A percentile compares a stretch with the other conserved stretches of the same genome.
phyloP scores from a whole-genome alignment of 1,284 basidiomycete species.

The Uromyces viciae-fabae region DNA sequence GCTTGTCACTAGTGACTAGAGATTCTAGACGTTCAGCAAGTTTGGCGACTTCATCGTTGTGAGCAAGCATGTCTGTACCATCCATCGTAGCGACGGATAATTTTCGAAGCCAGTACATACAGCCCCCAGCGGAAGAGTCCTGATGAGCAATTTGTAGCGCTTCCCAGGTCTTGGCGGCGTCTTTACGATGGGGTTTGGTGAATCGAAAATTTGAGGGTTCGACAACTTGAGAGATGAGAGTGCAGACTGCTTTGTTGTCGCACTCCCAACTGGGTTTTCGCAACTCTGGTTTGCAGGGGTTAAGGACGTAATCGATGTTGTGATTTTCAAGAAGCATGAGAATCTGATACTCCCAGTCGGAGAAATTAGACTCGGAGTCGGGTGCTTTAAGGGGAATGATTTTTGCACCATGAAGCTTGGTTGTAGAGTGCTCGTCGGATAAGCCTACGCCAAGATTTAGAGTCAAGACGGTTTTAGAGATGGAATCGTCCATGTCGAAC shows the following conservation, averaged over 20 bases:
- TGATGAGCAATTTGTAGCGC: neutral
- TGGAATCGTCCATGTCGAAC: neutral
- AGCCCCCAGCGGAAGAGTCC: neutral
- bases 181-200: neutral
- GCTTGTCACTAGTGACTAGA: neutral
- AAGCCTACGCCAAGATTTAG: neutral
- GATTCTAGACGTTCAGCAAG: neutral
- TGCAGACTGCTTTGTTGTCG: constrained; percentile 9
- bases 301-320: constrained; percentile 10
- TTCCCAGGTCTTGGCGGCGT: constrained; percentile 1
- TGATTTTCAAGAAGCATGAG: neutral
- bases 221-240: neutral
- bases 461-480: neutral
- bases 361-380: neutral
- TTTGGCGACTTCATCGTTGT: neutral
- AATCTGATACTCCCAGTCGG: constrained; percentile 10
- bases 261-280: neutral
- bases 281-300: neutral
- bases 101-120: constrained; percentile 9
- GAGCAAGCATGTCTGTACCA: neutral
- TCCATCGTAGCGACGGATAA: neutral
- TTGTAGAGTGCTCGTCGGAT: neutral
- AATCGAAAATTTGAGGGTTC: neutral
- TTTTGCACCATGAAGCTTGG: neutral
- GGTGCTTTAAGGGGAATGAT: neutral